phyloP scores from a whole-genome alignment of 208 protist species.

The Angomonas ambiguus region DNA sequence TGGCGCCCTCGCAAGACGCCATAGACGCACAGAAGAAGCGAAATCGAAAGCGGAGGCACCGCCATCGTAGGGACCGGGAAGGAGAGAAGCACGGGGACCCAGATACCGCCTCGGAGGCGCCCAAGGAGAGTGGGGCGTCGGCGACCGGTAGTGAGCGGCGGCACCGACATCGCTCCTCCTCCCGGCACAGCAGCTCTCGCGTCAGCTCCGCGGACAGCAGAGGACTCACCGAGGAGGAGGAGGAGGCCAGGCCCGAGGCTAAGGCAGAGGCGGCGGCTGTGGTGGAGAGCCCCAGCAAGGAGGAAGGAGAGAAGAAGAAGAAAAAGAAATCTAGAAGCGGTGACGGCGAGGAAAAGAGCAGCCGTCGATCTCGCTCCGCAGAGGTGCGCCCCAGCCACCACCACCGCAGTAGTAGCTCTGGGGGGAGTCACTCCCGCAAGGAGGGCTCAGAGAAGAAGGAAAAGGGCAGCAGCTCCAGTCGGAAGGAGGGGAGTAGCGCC shows the following conservation, averaged over 20 bases:
- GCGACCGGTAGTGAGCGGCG: background rate
- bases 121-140: background rate
- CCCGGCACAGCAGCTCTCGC: background rate
- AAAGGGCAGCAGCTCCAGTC: background rate
- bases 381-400: background rate
- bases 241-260: background rate
- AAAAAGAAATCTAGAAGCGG: background rate
- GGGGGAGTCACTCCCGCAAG: background rate
- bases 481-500: background rate
- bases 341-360: slow-evolving; percentile 1
- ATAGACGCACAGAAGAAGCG: background rate
- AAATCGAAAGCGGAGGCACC: background rate
- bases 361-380: background rate
- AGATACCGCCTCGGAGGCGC: background rate
- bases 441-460: background rate
- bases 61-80: background rate
- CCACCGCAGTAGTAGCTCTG: slow-evolving; percentile 8
- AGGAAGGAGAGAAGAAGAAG: background rate
- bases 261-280: background rate
- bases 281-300: background rate
- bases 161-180: slow-evolving; percentile 1
- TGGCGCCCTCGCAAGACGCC: slow-evolving; percentile 22
- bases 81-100: background rate
- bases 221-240: background rate
- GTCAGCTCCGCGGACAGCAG: slow-evolving; percentile 5